A percentile compares a stretch with the other conserved stretches of the same genome.
These are phyloP conservation scores for Colletotrichum limetticola DNA, from an alignment of 2,329 filamentous ascomycete genomes.

Conservation along the genomic window DNA sequence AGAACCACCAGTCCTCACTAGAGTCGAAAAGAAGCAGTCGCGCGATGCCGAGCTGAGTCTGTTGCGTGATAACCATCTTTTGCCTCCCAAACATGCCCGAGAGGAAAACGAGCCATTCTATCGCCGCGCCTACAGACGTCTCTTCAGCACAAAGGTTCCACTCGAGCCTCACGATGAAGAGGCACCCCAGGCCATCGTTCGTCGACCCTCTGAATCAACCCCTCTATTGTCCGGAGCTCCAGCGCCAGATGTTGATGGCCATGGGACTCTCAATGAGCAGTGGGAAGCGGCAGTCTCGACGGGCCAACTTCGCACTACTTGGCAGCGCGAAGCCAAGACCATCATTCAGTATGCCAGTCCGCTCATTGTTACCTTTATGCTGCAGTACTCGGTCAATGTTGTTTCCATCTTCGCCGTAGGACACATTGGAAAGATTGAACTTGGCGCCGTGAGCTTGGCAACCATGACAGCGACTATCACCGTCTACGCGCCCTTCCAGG, in stretches of 20 bases:
- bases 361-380: constrained; percentile 77
- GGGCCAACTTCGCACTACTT: constrained; percentile 87
- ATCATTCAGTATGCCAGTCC: constrained; percentile 77
- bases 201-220: constrained; percentile 51
- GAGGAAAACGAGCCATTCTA: constrained; percentile 47
- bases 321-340: constrained; percentile 89
- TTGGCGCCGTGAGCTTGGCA: constrained; percentile 57
- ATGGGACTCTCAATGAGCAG: constrained; percentile 73
- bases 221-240: constrained; percentile 47
- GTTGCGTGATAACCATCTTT: constrained; percentile 72
- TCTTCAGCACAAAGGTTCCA: constrained; percentile 68
- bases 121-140: constrained; percentile 54
- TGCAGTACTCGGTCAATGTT: constrained; percentile 88
- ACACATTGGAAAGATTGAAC: constrained; percentile 73
- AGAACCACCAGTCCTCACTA: constrained; percentile 61
- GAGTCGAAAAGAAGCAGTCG: constrained; percentile 65
- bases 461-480: constrained; percentile 86
- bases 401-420: constrained; percentile 84
- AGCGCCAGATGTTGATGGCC: constrained; percentile 40
- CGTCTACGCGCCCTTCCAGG: constrained; percentile 81
- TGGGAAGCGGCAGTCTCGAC: constrained; percentile 88
- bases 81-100: constrained; percentile 67
- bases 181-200: constrained; percentile 42
- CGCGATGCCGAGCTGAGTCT: constrained; percentile 69
- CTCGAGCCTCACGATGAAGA: constrained; percentile 52